These are phyloP conservation scores for Ophiostoma tasmaniense DNA, from an alignment of 2,329 filamentous ascomycete species.

Conservation along the genomic window DNA sequence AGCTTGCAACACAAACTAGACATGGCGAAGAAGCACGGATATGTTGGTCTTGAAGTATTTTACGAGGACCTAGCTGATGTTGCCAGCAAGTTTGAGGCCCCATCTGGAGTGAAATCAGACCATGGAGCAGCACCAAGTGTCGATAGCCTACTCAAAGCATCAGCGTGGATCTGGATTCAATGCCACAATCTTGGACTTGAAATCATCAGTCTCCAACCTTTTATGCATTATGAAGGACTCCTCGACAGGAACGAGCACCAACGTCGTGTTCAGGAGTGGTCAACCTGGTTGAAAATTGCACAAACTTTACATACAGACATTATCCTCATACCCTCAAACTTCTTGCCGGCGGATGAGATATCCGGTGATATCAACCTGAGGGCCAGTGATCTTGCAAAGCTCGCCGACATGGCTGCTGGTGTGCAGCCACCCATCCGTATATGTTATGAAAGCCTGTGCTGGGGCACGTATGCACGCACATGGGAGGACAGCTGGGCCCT, in stretches of 20 bases:
- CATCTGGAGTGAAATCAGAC: neutral
- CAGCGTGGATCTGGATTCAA: conserved; percentile 36
- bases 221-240: conserved; percentile 56
- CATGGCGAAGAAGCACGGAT: conserved; percentile 27
- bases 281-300: conserved; percentile 51
- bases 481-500: conserved; percentile 53
- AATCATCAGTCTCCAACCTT: conserved; percentile 52
- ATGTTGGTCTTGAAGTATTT: conserved; percentile 53
- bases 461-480: conserved; percentile 49
- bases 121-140: neutral
- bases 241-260: conserved; percentile 42
- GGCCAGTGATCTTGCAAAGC: conserved; percentile 42
- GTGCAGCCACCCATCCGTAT: conserved; percentile 42
- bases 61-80: conserved; percentile 52
- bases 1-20: conserved; percentile 15
- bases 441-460: conserved; percentile 52
- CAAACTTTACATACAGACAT: conserved; percentile 48
- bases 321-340: conserved; percentile 53
- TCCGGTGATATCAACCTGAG: conserved; percentile 38
- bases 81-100: conserved; percentile 28
- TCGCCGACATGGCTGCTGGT: conserved; percentile 47
- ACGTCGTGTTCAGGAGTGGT: conserved; percentile 44
- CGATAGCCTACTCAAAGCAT: conserved; percentile 32
- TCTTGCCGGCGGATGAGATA: conserved; percentile 32
- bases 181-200: conserved; percentile 37